A percentile compares a stretch with the other conserved stretches of the same genome.
phyloP scores from a whole-genome alignment of 345 rosid genomes.

The Populus pruinosa region DNA sequence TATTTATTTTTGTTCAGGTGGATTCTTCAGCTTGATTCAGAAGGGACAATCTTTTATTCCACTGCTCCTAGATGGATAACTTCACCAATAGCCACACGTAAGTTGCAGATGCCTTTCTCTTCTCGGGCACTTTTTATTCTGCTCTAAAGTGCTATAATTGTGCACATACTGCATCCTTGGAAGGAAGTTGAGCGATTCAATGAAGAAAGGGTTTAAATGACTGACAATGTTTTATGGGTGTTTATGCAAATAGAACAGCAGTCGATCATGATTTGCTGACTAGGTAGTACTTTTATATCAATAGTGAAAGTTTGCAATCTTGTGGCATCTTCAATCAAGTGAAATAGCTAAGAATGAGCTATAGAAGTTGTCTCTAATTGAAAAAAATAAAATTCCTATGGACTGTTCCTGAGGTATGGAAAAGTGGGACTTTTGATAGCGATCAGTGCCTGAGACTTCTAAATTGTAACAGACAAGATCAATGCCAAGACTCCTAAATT shows the following conservation, averaged over 20 bases:
- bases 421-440: too few relatives aligned
- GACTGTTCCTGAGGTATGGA: too few relatives aligned
- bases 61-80: slow-evolving; percentile 88
- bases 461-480: too few relatives aligned
- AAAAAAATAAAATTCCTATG: too few relatives aligned
- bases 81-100: slow-evolving; percentile 44
- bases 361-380: neutral
- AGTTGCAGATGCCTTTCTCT: slow-evolving; percentile 15
- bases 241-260: neutral
- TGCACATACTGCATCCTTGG: neutral
- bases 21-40: slow-evolving; percentile 83
- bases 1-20: slow-evolving; percentile 52
- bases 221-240: too few relatives aligned
- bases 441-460: too few relatives aligned
- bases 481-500: too few relatives aligned
- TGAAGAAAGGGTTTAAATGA: too few relatives aligned
- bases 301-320: neutral
- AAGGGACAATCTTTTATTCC: slow-evolving; percentile 78
- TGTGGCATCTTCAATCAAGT: neutral
- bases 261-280: neutral
- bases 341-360: neutral
- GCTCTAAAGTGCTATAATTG: neutral
- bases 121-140: neutral
- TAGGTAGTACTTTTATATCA: neutral
- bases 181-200: neutral